Percentiles rank a stretch among this genome's conserved stretches.
Conservation (phyloP, 257 asterid genomes). For the Sherardia arvensis region DNA sequence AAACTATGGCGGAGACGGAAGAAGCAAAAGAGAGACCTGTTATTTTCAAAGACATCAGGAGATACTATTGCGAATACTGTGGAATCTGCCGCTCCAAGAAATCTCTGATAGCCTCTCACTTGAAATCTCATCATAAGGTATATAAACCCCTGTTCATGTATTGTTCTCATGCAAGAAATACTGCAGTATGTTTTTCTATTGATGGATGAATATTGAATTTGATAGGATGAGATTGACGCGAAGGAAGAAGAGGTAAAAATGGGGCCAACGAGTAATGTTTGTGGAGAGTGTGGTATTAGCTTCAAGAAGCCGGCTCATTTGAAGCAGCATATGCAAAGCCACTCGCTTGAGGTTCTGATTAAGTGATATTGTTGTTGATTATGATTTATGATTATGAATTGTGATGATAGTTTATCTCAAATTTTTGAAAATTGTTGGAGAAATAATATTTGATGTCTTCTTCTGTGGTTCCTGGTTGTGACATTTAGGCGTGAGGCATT, state of each 20-base stretch:
- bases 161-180: too few species aligned
- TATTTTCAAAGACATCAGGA: slow-evolving; percentile 59
- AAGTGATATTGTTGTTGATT: background rate
- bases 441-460: too few species aligned
- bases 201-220: background rate
- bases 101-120: slow-evolving; percentile 56
- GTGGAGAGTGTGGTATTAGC: slow-evolving; percentile 63
- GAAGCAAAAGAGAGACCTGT: slow-evolving; percentile 18
- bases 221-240: slow-evolving; percentile 14
- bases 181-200: background rate
- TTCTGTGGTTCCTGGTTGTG: slow-evolving; percentile 18
- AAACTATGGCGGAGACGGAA: slow-evolving; percentile 19
- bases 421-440: slow-evolving; percentile 21
- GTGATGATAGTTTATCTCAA: too few species aligned
- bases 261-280: slow-evolving; percentile 33
- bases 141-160: too few species aligned
- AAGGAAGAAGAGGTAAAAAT: slow-evolving; percentile 31
- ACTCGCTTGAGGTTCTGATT: slow-evolving; percentile 54
- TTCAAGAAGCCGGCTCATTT: slow-evolving; percentile 79
- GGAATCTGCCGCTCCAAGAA: slow-evolving; percentile 89
- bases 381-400: background rate
- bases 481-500: slow-evolving; percentile 84
- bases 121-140: slow-evolving; percentile 54
- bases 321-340: slow-evolving; percentile 91
- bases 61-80: slow-evolving; percentile 73